Percentiles rank a stretch among this genome's conserved stretches.
phyloP scores from a whole-genome alignment of 2,329 filamentous ascomycete genomes.

The Sclerotinia trifoliorum region DNA sequence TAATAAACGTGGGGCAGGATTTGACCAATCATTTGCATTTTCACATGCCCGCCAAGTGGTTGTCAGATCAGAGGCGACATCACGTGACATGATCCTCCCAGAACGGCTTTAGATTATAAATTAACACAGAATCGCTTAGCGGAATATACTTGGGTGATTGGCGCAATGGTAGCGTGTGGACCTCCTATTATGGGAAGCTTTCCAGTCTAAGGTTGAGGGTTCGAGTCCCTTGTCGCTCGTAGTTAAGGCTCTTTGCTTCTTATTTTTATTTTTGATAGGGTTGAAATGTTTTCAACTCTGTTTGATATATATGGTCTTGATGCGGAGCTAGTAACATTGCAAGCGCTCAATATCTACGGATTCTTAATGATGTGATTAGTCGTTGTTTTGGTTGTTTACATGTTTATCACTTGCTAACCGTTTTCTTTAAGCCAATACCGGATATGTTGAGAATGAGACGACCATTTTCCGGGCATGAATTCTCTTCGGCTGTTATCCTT shows the following conservation, averaged over 20 bases:
- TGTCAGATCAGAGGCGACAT: no score
- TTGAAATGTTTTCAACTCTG: neutral
- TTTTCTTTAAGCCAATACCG: neutral
- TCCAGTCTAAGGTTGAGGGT: slow-evolving; percentile 17
- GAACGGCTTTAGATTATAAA: neutral
- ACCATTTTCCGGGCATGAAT: no score
- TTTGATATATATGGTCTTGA: neutral
- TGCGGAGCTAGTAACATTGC: neutral
- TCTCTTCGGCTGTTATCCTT: no score
- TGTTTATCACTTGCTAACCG: neutral
- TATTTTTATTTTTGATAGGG: neutral
- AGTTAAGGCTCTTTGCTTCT: neutral
- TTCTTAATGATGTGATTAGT: neutral
- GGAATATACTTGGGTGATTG: neutral
- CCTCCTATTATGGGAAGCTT: slow-evolving; percentile 20
- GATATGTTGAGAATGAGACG: no score
- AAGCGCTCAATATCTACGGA: neutral
- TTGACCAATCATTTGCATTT: slow-evolving; percentile 7
- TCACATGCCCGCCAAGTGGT: neutral
- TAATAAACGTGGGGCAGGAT: slow-evolving; percentile 2
- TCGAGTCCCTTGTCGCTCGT: slow-evolving; percentile 19
- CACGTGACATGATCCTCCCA: neutral
- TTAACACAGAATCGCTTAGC: neutral
- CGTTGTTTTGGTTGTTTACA: no score
- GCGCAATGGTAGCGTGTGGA: slow-evolving; percentile 22